These are phyloP conservation scores for Wickerhamiella bombiphila DNA, from an alignment of 805 yeast genomes.

Conservation along the genomic window DNA sequence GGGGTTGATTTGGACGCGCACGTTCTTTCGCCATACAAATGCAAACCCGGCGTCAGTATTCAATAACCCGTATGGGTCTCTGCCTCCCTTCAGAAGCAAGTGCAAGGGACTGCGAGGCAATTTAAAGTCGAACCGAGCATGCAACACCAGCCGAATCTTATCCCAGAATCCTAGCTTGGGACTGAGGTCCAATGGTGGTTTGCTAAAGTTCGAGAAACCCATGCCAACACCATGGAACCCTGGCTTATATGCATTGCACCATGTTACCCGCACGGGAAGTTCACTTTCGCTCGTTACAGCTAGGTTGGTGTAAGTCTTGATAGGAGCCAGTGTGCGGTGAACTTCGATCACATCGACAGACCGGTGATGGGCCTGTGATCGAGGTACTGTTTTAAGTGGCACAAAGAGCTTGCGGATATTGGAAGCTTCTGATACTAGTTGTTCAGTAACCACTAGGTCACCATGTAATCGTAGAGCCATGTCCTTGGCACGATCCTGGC, in stretches of 20 bases:
- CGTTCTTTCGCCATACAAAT: conserved; percentile 51
- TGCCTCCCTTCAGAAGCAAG: conserved; percentile 44
- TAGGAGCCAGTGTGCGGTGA: conserved; percentile 61
- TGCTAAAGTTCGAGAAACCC: conserved; percentile 68
- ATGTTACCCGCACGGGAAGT: conserved; percentile 50
- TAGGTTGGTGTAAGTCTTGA: conserved; percentile 55
- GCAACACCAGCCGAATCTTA: conserved; percentile 59
- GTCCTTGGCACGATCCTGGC: conserved; percentile 20
- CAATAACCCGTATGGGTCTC: conserved; percentile 62
- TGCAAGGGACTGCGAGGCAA: conserved; percentile 34
- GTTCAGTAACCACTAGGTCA: conserved; percentile 56
- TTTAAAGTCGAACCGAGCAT: conserved; percentile 46
- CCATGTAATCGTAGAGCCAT: conserved; percentile 35
- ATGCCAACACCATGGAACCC: conserved; percentile 68
- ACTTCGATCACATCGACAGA: conserved; percentile 40
- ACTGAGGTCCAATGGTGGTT: conserved; percentile 83
- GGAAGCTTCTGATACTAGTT: conserved; percentile 33
- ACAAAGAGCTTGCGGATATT: conserved; percentile 47
- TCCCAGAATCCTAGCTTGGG: conserved; percentile 87
- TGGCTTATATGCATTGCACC: conserved; percentile 79
- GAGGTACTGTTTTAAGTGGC: conserved; percentile 33
- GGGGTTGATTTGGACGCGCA: conserved; percentile 46
- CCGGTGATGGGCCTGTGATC: conserved; percentile 27
- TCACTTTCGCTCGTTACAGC: conserved; percentile 39
- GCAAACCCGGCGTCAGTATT: conserved; percentile 63